A percentile compares a stretch with the other conserved stretches of the same genome.
phyloP scores from a whole-genome alignment of 2,329 filamentous ascomycete species.

The Neocatenulostroma microsporum region DNA sequence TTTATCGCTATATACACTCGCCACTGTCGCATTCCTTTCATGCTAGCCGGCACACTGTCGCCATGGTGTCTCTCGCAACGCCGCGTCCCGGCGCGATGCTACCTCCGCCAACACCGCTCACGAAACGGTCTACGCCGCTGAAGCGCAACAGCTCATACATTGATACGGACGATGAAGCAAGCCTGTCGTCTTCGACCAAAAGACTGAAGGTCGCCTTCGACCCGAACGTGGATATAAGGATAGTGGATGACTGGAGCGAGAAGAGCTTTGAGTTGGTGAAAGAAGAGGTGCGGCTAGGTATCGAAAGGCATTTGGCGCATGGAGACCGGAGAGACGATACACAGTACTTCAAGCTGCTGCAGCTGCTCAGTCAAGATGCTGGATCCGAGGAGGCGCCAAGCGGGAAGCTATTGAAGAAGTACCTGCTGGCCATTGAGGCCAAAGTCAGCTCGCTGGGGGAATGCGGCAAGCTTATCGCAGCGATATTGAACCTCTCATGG shows the following conservation, averaged over 20 bases:
- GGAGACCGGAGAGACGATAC: constrained; percentile 46
- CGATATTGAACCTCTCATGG: constrained; percentile 54
- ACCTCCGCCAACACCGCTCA: constrained; percentile 25
- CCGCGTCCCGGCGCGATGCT: constrained; percentile 24
- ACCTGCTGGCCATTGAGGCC: constrained; percentile 52
- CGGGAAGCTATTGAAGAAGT: constrained; percentile 47
- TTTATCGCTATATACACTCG: too few species aligned
- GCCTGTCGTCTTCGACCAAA: constrained; percentile 33
- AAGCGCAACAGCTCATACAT: constrained; percentile 32
- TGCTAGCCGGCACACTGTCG: neutral
- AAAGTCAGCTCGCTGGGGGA: constrained; percentile 49
- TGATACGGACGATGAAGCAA: constrained; percentile 30
- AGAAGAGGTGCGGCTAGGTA: constrained; percentile 53
- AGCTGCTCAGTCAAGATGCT: constrained; percentile 22
- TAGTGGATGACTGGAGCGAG: constrained; percentile 40
- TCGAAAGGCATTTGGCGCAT: constrained; percentile 25
- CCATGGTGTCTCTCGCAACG: constrained; percentile 29
- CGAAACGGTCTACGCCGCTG: constrained; percentile 26
- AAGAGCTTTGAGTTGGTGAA: constrained; percentile 52
- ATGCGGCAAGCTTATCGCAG: constrained; percentile 51
- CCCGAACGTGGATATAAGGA: constrained; percentile 40
- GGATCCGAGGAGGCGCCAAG: constrained; percentile 40
- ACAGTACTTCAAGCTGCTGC: constrained; percentile 47
- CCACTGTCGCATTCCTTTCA: neutral
- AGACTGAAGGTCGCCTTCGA: constrained; percentile 43